These are phyloP conservation scores for Phyllosticta ampelicida DNA, from an alignment of 2,329 filamentous ascomycete genomes.

Conservation along the genomic window DNA sequence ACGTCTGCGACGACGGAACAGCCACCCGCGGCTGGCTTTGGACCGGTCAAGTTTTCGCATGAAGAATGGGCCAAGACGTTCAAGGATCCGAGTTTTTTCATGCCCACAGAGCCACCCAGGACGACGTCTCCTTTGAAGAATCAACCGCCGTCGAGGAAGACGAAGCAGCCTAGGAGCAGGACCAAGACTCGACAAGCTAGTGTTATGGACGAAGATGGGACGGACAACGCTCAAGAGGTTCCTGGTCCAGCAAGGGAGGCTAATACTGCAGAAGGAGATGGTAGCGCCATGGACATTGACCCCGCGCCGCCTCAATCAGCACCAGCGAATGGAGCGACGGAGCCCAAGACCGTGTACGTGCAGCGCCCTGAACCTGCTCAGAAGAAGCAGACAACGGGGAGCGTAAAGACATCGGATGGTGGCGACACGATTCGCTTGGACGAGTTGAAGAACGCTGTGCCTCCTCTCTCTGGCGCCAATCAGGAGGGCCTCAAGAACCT, in stretches of 20 bases:
- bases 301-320: conserved; percentile 20
- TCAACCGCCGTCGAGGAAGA: conserved; percentile 2
- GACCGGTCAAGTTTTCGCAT: conserved; percentile 28
- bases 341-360: conserved; percentile 23
- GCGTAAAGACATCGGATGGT: background rate
- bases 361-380: conserved; percentile 15
- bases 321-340: conserved; percentile 7
- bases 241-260: background rate
- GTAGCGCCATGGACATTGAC: conserved; percentile 41
- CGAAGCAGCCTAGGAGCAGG: conserved; percentile 3
- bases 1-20: background rate
- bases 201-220: conserved; percentile 4
- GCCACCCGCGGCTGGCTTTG: background rate
- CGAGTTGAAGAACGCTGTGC: conserved; percentile 39
- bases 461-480: conserved; percentile 38
- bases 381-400: background rate
- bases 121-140: conserved; percentile 14
- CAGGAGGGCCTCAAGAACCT: conserved; percentile 41
- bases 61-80: conserved; percentile 35
- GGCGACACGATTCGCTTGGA: conserved; percentile 24
- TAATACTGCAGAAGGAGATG: conserved; percentile 7
- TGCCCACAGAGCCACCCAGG: conserved; percentile 10
- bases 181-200: conserved; percentile 5
- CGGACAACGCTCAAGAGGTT: background rate
- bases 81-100: conserved; percentile 32